Base-by-base conservation (phyloP, 176 grass and related monocot species). In the Oryza glumipatula region DNA sequence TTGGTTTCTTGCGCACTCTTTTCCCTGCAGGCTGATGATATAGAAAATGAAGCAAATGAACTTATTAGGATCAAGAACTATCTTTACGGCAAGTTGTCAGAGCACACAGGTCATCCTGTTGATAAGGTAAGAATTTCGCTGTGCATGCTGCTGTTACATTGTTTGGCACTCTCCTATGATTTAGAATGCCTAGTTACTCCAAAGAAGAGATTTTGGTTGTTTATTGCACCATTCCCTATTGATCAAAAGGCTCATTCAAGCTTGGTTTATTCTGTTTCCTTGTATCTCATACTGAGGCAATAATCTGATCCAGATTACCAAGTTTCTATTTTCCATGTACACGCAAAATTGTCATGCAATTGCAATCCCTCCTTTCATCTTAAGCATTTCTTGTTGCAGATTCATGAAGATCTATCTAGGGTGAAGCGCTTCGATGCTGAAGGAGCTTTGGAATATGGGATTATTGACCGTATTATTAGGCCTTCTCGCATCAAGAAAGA, bases 41-140 rank as follows among this genome's bases (percentile, higher is more conserved):
- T 98, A 80, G 80, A 88, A 74, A 95, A 94, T 74, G 93, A 98
- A 90, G 84, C 93, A 89, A 95, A 87, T 24, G 93, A 98, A 68
- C 93, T 98, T 54, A 70, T 88, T 60, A 84, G 93, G 49, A 94
- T 98, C 48, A 88, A 85, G 86, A 92, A 98, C 73, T 88, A 94
- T 85, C 93, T 98, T 24, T 98, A 90, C 21, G 82, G 86, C 11
- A 87, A 98, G 81, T 85, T 98, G 11, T 88, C 96, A n/a, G 87
- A 89, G 74, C 91, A 98, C 70, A 98, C 96, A 26, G 91, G 93
- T 19, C 96, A 98, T 72, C 48, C 91, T 86, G 83, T 90, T 14
- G 93, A 98, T 28, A 95, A 95, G 88, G 93, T 85, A 74, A 72
- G 38, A 5, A 36, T 16, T 52, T 86, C 60, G 23, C 17, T 1